Evolutionary conservation across 768 basidiomycete species (phyloP), one percentile per base, ranked within the genome.

Genomic region (Tylopilus rubrobrunneus): DNA sequence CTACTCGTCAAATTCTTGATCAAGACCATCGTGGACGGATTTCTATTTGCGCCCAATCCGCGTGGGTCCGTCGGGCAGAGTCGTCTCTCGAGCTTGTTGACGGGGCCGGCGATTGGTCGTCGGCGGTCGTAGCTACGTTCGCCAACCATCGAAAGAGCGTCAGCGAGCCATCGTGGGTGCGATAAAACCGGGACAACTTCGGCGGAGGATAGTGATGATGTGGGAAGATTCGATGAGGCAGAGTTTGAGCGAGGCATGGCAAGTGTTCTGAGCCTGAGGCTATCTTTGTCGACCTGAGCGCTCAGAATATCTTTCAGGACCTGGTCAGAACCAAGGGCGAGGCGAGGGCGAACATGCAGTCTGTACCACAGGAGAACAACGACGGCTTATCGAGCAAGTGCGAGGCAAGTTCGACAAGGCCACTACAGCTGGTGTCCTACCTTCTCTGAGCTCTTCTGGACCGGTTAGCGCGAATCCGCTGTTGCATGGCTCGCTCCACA

Each of bases 181-280:
- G 82, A 41, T 77, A 78, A 42, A 67, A 19, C 19, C 19, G 64
- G 61, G 31, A 31, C 19, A 19, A 19, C 62, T 28, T 62, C 59
- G 45, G 56, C 49, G 17, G 44, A 57, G 17, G 72, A 71, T 15
- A 73, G 74, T 19, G 65, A 59, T 29, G 51, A 28, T 19, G 57
- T 47, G 5, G 23, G 50, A 8, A 78, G 80, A 45, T 23, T 61
- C 14, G 78, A 81, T 54, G 51, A 59, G 21, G 66, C 63, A 15
- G 78, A 78, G 28, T 89, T 91, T 55, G 86, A 90, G 51, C 73
- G 76, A 41, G 81, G 90, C 75, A 77, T 94, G 64, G 89, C 89
- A 62, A 48, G 83, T 7, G 23, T 17, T n/a, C 19, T 19, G 19
- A 19, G 19, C 7, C 19, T 1, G 19, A n/a, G n/a, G 17, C 12